Evolutionary conservation across 2,329 filamentous ascomycete genomes (phyloP).

Genomic region (Talaromyces sp.): DNA sequence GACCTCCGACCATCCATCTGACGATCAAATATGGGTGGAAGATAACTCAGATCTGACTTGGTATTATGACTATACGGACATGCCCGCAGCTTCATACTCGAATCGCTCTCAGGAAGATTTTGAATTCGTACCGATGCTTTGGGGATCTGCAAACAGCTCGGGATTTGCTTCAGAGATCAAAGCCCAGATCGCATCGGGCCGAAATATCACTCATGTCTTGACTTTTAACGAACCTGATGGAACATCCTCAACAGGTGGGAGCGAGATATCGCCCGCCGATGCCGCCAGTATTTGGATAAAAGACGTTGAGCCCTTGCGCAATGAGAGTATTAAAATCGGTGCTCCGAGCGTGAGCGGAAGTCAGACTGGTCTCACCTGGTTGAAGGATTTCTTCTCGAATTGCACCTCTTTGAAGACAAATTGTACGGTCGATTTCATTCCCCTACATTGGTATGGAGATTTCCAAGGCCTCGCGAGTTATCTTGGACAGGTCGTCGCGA

Average conservation of each 20-base stretch:
- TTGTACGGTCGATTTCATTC: slow-evolving; percentile 16
- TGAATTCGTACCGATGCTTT: slow-evolving; percentile 17
- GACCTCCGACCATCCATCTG: slow-evolving; percentile 6
- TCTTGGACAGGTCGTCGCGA: slow-evolving; percentile 14
- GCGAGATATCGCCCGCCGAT: slow-evolving; percentile 10
- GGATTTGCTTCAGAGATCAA: slow-evolving; percentile 10
- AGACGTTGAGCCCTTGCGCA: slow-evolving; percentile 13
- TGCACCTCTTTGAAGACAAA: slow-evolving; percentile 13
- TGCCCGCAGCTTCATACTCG: slow-evolving; percentile 5
- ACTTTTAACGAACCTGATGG: slow-evolving; percentile 19
- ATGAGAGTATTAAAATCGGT: slow-evolving; percentile 5
- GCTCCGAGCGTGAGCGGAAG: slow-evolving; percentile 16
- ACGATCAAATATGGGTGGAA: slow-evolving; percentile 14
- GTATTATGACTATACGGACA: slow-evolving; percentile 15
- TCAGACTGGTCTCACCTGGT: slow-evolving; percentile 12
- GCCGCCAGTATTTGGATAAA: slow-evolving; percentile 17
- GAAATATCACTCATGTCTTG: slow-evolving; percentile 16
- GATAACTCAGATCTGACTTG: slow-evolving; percentile 13
- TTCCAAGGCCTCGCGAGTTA: slow-evolving; percentile 15
- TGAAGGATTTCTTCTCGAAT: slow-evolving; percentile 16
- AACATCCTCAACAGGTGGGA: slow-evolving; percentile 12
- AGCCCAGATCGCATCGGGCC: slow-evolving; percentile 4
- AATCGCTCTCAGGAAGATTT: slow-evolving; percentile 16
- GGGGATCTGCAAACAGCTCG: slow-evolving; percentile 16
- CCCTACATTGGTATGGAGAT: slow-evolving; percentile 18